These are phyloP conservation scores for Gamsiella multidivaricata DNA, from an alignment of 192 early-diverging fungal species.

Conservation along the genomic window DNA sequence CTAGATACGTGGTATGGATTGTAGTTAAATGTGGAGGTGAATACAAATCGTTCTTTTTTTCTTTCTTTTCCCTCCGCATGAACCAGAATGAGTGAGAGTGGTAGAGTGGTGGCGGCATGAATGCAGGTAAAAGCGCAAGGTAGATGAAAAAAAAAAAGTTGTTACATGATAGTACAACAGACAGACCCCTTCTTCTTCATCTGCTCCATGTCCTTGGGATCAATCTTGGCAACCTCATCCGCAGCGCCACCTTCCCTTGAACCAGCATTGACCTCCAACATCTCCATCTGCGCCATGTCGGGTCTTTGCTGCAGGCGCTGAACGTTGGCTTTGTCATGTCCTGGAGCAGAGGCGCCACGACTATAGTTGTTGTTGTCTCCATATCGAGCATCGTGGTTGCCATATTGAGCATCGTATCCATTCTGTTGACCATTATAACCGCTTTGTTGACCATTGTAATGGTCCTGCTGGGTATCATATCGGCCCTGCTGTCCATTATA, in stretches of 20 bases:
- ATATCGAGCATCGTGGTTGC: background rate
- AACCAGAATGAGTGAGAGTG: too few relatives aligned
- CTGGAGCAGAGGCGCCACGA: background rate
- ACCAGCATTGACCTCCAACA: constrained; percentile 1
- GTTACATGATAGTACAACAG: constrained; percentile 36
- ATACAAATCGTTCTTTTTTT: too few relatives aligned
- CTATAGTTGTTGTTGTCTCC: background rate
- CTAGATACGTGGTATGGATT: too few relatives aligned
- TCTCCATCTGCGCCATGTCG: constrained; percentile 26
- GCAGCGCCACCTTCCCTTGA: background rate
- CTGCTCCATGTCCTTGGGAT: background rate
- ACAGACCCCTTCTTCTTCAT: constrained; percentile 23
- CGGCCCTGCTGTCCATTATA: constrained; percentile 9
- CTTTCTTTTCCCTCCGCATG: too few relatives aligned
- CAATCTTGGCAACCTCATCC: background rate
- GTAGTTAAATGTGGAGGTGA: too few relatives aligned
- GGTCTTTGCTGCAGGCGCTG: background rate
- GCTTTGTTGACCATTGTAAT: background rate
- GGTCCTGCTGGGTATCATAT: background rate
- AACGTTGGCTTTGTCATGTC: background rate
- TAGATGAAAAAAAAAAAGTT: background rate
- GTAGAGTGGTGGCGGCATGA: too few relatives aligned
- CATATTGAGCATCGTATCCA: constrained; percentile 1
- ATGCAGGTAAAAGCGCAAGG: too few relatives aligned
- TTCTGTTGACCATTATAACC: constrained; percentile 2